Evolutionary conservation across 73 alveolate genomes (phyloP).

Genomic region (Paramecium bursaria): DNA sequence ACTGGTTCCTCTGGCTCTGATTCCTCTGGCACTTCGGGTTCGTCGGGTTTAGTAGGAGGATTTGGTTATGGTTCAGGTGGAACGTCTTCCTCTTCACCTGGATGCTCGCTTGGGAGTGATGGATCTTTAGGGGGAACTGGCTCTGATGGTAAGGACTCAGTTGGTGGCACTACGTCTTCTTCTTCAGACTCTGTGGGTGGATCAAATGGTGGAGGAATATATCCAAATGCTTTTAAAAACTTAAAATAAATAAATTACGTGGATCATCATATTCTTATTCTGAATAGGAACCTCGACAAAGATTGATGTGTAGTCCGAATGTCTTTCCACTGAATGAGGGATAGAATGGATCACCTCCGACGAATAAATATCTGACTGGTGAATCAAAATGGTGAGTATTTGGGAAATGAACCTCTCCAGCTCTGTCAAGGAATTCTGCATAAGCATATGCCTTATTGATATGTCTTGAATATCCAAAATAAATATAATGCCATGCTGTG

Average conservation of each 20-base stretch:
- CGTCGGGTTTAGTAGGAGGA: constrained; percentile 26
- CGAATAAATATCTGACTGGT: constrained; percentile 23
- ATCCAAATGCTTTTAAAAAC: too few species aligned
- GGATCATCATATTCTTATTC: constrained; percentile 47
- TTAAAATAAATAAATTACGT: too few species aligned
- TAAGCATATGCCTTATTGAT: constrained; percentile 49
- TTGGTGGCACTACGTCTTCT: too few species aligned
- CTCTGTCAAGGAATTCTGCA: constrained; percentile 51
- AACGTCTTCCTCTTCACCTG: too few species aligned
- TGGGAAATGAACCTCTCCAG: constrained; percentile 45
- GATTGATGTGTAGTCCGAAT: constrained; percentile 18
- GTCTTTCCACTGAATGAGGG: constrained; percentile 23
- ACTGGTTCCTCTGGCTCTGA: constrained; percentile 30
- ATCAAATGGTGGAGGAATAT: too few species aligned
- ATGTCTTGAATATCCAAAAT: constrained; percentile 30
- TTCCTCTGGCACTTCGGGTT: constrained; percentile 42
- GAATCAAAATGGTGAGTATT: constrained; percentile 55
- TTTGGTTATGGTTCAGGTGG: too few species aligned
- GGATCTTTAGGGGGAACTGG: constrained; percentile 61
- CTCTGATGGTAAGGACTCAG: constrained; percentile 33
- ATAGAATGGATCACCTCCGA: constrained; percentile 55
- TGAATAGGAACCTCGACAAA: constrained; percentile 36
- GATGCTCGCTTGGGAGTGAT: too few species aligned
- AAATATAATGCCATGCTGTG: constrained; percentile 31
- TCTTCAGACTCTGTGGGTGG: too few species aligned